Evolutionary conservation across 768 basidiomycete species (phyloP).

Genomic region (Tulasnella sp.): DNA sequence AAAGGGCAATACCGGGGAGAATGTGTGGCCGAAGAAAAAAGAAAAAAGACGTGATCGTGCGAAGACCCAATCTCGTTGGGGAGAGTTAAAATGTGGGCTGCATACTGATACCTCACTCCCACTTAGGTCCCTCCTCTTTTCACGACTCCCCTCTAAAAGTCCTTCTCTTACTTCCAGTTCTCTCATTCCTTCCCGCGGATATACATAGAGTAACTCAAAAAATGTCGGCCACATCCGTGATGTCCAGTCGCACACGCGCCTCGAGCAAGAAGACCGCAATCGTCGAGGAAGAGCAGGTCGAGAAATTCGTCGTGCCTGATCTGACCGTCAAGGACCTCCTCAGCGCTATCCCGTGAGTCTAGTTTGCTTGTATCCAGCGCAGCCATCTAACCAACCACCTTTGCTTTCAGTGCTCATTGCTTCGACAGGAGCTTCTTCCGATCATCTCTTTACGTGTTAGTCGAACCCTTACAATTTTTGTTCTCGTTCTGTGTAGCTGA

Average conservation of each 20-base stretch:
- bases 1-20: no score
- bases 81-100: not conserved
- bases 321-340: conserved; percentile 34
- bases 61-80: not conserved
- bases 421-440: conserved; percentile 35
- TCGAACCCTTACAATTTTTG: not conserved
- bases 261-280: conserved; percentile 15
- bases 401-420: conserved; percentile 30
- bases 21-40: no score
- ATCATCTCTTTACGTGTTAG: conserved; percentile 31
- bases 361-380: not conserved
- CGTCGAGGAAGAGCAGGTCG: conserved; percentile 10
- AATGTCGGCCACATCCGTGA: no score
- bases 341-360: conserved; percentile 31
- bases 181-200: no score
- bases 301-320: conserved; percentile 31
- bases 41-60: not conserved
- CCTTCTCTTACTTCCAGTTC: not conserved
- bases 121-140: not conserved
- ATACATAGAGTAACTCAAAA: no score
- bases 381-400: no score
- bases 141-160: not conserved
- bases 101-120: not conserved
- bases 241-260: not conserved
- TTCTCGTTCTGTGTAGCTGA: not conserved